Base-by-base conservation (phyloP, 2,329 filamentous ascomycete genomes). In the Exophiala alcalophila region DNA sequence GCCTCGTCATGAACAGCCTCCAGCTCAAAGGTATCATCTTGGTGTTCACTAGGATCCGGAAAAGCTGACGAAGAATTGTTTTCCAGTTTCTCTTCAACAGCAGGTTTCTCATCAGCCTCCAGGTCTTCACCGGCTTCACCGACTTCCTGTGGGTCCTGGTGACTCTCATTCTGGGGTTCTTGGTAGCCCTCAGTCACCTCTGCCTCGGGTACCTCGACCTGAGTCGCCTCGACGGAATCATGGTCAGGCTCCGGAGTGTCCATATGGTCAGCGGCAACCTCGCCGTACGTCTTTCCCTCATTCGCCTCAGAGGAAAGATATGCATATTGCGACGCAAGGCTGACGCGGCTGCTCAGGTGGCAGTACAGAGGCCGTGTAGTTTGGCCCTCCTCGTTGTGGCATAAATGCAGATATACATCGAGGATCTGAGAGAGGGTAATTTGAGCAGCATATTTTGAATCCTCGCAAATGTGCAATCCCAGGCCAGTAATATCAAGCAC, bases 321-420 rank as follows among this genome's bases (percentile, higher is more conserved):
- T 24, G 65, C 62, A 20, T 83, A 61, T 43, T 76, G 71, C 29
- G 70, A 68, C 3, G 67, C 63, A 55, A 82, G 74, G 33, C 72
- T 74, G 27, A 72, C 64, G 55, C 74, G 77, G 14, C 71, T 72
- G 38, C 65, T 67, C 36, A 85, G 65, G 7, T 68, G 69, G 41
- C 84, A 65, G 53, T 79, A 77, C n/a, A 83, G 67, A 11, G 78
- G 73, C 21, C 75, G 70, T 2, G 73, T 70, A 15, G 69, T 61
- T 38, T 71, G 64, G 27, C 68, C 61, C 16, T 71, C 76, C 57
- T 83, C 80, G 56, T 84, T 80, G 21, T 68, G 68, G 51, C 76
- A 71, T 31, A 86, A 64, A 11, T 70, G 67, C 44, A 80, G 61
- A 55, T 81, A 82, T 31, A 83, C 59, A 38, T 77, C 70, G 45